phyloP scores from a whole-genome alignment of 1,284 basidiomycete genomes.

The Schizophyllum amplum region DNA sequence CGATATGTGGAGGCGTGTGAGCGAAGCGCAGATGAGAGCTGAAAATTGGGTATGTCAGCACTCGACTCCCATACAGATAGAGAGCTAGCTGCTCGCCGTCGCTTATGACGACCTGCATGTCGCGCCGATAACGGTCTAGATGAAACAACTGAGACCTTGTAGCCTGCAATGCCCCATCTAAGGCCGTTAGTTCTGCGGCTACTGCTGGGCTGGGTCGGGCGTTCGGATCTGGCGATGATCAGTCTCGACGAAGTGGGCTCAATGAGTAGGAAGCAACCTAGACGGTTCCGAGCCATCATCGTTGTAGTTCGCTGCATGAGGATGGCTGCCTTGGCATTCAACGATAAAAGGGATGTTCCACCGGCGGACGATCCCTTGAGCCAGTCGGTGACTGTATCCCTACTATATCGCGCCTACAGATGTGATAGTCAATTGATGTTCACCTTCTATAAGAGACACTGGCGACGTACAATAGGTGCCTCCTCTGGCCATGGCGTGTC shows the following conservation, averaged over 20 bases:
- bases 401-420: not conserved
- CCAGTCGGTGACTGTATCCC: not conserved
- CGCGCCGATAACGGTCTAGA: not conserved
- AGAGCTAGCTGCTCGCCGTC: not conserved
- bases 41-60: not conserved
- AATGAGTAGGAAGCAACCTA: not conserved
- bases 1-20: not conserved
- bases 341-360: not conserved
- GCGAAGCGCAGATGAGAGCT: not conserved
- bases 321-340: not conserved
- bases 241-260: not conserved
- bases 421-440: not conserved
- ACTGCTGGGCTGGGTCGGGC: not conserved
- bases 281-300: not conserved
- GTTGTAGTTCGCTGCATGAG: not conserved
- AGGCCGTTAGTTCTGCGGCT: not conserved
- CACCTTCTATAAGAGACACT: no score
- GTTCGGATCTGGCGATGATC: not conserved
- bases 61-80: not conserved
- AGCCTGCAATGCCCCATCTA: not conserved
- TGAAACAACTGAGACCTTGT: not conserved
- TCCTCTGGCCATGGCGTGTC: slow-evolving; percentile 33
- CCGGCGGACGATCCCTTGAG: not conserved
- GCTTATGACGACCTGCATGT: not conserved
- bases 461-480: not conserved